Evolutionary conservation across 768 basidiomycete genomes (phyloP).

Genomic region (Mycena metata): DNA sequence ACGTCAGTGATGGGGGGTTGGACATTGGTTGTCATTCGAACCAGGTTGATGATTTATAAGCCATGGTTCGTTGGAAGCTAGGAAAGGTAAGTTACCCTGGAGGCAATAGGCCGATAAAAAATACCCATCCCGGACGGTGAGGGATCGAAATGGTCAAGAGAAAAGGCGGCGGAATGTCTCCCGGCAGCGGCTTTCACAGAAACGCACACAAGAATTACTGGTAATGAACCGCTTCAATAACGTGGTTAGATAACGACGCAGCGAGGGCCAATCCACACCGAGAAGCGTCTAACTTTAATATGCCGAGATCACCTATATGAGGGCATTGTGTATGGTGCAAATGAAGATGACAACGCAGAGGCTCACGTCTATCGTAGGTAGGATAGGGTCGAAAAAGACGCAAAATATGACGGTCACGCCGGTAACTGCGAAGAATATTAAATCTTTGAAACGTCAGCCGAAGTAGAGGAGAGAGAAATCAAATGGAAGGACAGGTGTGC

Average conservation of each 20-base stretch:
- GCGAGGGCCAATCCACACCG: slow-evolving; percentile 58
- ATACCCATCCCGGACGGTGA: slow-evolving; percentile 75
- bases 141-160: slow-evolving; percentile 69
- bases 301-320: slow-evolving; percentile 70
- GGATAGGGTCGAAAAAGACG: slow-evolving; percentile 66
- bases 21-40: slow-evolving; percentile 28
- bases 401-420: slow-evolving; percentile 63
- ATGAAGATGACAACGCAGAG: too few relatives aligned
- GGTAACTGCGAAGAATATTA: slow-evolving; percentile 72
- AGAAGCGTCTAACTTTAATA: slow-evolving; percentile 76
- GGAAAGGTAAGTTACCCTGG: too few relatives aligned
- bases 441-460: slow-evolving; percentile 47
- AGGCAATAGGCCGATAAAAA: slow-evolving; percentile 75
- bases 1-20: background rate
- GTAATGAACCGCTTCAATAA: background rate
- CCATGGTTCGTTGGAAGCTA: too few relatives aligned
- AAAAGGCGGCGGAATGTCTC: slow-evolving; percentile 67
- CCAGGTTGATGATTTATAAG: slow-evolving; percentile 45
- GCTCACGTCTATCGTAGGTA: slow-evolving; percentile 65
- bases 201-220: slow-evolving; percentile 66
- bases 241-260: too few relatives aligned
- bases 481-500: slow-evolving; percentile 61
- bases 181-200: slow-evolving; percentile 71
- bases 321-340: too few relatives aligned
- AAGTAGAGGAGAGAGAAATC: background rate